A percentile compares a stretch with the other conserved stretches of the same genome.
These are phyloP conservation scores for Hymenoscyphus fructigenus DNA, from an alignment of 2,329 filamentous ascomycete genomes.

Conservation along the genomic window DNA sequence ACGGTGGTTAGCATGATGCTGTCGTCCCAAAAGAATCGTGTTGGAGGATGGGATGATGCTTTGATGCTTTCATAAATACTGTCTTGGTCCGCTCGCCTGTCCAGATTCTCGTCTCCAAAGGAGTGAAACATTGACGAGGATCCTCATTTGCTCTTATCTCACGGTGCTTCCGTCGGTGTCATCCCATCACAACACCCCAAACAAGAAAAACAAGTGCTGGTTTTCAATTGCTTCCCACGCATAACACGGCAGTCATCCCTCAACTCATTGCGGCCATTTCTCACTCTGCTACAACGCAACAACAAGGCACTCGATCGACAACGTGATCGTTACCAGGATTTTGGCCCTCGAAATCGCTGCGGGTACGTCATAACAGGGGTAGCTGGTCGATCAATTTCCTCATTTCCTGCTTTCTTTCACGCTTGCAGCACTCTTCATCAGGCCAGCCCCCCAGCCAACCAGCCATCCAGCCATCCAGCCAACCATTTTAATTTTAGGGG, in stretches of 20 bases:
- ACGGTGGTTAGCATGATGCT: background rate
- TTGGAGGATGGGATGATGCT: too few relatives aligned
- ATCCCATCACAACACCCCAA: background rate
- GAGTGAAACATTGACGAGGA: constrained; percentile 11
- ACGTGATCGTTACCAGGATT: background rate
- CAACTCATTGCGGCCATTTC: background rate
- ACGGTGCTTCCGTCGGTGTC: background rate
- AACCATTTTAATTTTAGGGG: constrained; percentile 1
- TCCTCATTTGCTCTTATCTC: constrained; percentile 5
- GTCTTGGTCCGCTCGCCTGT: background rate
- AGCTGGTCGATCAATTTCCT: constrained; percentile 1
- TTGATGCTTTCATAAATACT: background rate
- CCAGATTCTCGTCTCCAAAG: background rate
- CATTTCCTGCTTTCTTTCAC: constrained; percentile 7
- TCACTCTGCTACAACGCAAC: background rate
- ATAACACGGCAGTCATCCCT: background rate
- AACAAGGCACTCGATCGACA: background rate
- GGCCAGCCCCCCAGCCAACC: background rate
- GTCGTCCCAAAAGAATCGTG: background rate
- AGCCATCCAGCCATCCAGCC: too few relatives aligned
- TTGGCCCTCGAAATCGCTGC: background rate
- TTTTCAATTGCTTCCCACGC: background rate
- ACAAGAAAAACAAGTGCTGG: background rate
- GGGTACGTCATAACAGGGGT: constrained; percentile 4
- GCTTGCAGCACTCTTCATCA: background rate